A percentile compares a stretch with the other conserved stretches of the same genome.
phyloP scores from a whole-genome alignment of 2,329 filamentous ascomycete genomes.

The Trichoderma harzianum region DNA sequence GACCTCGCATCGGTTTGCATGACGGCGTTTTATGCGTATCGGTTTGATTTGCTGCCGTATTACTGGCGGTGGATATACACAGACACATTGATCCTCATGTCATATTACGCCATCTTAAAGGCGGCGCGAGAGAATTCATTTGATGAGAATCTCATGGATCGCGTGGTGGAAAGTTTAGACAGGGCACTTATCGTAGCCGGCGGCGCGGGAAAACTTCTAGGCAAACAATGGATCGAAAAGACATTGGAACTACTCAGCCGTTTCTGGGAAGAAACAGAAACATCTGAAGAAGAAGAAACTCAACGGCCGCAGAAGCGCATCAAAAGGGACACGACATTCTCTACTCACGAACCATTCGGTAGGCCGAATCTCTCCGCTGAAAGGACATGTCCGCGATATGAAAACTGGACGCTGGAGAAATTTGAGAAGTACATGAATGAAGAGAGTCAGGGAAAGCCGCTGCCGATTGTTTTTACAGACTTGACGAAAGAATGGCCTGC shows the following conservation, averaged over 20 bases:
- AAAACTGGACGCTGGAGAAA: constrained; percentile 49
- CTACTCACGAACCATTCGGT: constrained; percentile 29
- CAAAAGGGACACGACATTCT: constrained; percentile 23
- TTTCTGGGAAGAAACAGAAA: constrained; percentile 21
- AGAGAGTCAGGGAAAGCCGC: constrained; percentile 36
- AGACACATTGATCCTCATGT: constrained; percentile 65
- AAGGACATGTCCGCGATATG: constrained; percentile 27
- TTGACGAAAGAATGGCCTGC: constrained; percentile 72
- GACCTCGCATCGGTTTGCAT: constrained; percentile 59
- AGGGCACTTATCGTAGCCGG: constrained; percentile 73
- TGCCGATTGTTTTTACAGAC: constrained; percentile 68
- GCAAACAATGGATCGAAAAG: constrained; percentile 48
- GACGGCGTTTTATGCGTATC: constrained; percentile 66
- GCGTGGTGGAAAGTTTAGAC: constrained; percentile 66
- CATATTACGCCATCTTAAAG: constrained; percentile 38
- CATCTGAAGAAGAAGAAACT: background rate
- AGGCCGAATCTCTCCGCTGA: constrained; percentile 27
- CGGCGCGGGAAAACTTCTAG: constrained; percentile 51
- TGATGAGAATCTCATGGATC: constrained; percentile 40
- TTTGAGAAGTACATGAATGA: constrained; percentile 62
- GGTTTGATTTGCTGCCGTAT: constrained; percentile 61
- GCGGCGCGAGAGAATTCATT: background rate
- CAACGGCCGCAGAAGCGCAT: constrained; percentile 26
- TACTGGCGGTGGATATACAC: constrained; percentile 71
- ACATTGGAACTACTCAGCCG: constrained; percentile 44